Evolutionary conservation across 2,329 filamentous ascomycete genomes (phyloP), one percentile per base, ranked within the genome.

Genomic region (Fusarium sterilihyphosum): DNA sequence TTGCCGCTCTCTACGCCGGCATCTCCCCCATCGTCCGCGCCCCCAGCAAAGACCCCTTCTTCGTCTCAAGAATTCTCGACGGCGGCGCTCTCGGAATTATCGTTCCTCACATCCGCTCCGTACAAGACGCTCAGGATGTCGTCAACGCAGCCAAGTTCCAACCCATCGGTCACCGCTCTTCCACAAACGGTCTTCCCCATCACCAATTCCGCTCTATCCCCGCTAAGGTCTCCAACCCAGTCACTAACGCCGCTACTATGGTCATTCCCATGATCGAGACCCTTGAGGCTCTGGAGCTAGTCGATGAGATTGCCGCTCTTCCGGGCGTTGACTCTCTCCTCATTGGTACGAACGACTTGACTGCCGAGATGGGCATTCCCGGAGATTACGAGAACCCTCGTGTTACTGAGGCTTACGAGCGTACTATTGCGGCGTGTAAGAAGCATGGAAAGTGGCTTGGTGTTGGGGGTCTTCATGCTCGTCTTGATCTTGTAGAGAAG

Each of bases 321-420:
- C 77, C 84, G 0, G 84, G 84, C 2, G 84, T 86, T 8, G 85
- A 86, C 66, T 81, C 78, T 3, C 73, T 86, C 2, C 76, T 86
- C 6, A 81, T 86, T 26, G 84, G 85, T 11, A 83, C 84, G 3
- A 86, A 86, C 56, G 85, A 86, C 64, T 73, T 86, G 56, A 83
- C 78, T 26, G 81, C 82, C 3, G 84, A 86, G 47, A 80, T 86
- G 77, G 84, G 84, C 0, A 84, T 77, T 3, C 74, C 74, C 1
- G 74, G 74, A 5, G 74, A 77, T 31, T 77, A 75, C 13, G 74
- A 77, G 60, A 77, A 77, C 26, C 74, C 72, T 13, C 65, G 69
- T 16, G 60, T 77, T 4, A 77, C 74, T 0, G 74, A 77, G 24
- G 74, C 74, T 20, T 77, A 83, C 12, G 71, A 80, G 44, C 82